These are phyloP conservation scores for Solanum rostratum DNA, from an alignment of 257 asterid species.

Conservation along the genomic window DNA sequence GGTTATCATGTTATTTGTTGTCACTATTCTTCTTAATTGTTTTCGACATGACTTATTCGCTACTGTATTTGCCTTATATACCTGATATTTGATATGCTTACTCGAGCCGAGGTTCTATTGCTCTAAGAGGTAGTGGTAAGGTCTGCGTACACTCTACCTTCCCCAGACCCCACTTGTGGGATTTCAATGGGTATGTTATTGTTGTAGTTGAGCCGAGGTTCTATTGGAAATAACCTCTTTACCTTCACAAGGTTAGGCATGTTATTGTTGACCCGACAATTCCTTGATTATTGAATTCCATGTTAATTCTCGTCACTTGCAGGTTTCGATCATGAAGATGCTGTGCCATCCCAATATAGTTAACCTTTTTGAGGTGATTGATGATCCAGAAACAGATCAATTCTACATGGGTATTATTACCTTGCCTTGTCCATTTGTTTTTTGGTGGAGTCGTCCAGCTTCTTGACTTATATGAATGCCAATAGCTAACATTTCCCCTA, in stretches of 20 bases:
- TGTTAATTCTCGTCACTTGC: constrained; percentile 6
- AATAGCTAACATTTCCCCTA: background rate
- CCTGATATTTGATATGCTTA: too few relatives aligned
- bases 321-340: constrained; percentile 90
- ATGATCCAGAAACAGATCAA: constrained; percentile 83
- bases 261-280: background rate
- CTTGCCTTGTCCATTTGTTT: background rate
- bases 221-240: too few relatives aligned
- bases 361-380: constrained; percentile 87
- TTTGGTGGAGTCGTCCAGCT: background rate
- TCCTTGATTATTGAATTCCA: background rate
- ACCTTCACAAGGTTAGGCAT: too few relatives aligned
- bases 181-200: background rate
- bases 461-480: background rate
- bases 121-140: too few relatives aligned
- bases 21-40: too few relatives aligned
- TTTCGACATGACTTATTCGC: too few relatives aligned
- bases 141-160: too few relatives aligned
- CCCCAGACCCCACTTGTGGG: too few relatives aligned
- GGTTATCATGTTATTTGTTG: too few relatives aligned
- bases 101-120: too few relatives aligned
- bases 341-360: constrained; percentile 96
- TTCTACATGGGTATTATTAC: constrained; percentile 88
- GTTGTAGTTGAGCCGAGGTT: too few relatives aligned
- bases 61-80: too few relatives aligned